Percentiles rank a stretch among this genome's conserved stretches.
These are phyloP conservation scores for Allium sativum DNA, from an alignment of 106 monocot genomes.

Conservation along the genomic window DNA sequence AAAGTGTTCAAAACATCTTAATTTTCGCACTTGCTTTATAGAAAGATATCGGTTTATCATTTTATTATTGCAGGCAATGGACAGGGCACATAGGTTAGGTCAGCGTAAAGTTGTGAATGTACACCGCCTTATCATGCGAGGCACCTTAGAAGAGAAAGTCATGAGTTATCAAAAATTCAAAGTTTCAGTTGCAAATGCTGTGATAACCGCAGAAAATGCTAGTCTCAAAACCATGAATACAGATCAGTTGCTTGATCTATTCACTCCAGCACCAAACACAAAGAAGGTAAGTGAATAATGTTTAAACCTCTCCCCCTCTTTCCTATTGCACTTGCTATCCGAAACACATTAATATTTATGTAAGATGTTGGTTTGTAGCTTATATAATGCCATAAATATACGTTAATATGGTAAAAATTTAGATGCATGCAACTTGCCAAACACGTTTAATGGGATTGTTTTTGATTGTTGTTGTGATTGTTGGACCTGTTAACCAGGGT, in stretches of 20 bases:
- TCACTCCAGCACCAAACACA: slow-evolving; percentile 37
- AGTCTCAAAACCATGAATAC: slow-evolving; percentile 98
- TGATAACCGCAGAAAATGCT: slow-evolving; percentile 85
- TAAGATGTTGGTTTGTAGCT: too few species aligned
- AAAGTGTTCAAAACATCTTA: neutral
- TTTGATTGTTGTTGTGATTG: neutral
- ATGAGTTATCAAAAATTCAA: slow-evolving; percentile 96
- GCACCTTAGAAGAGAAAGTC: slow-evolving; percentile 93
- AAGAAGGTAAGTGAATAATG: slow-evolving; percentile 34
- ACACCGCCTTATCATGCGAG: slow-evolving; percentile 97
- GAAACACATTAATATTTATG: too few species aligned
- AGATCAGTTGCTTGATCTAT: slow-evolving; percentile 86
- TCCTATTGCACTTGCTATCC: neutral
- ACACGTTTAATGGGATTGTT: neutral
- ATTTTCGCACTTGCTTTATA: neutral
- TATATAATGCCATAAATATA: neutral
- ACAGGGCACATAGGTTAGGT: slow-evolving; percentile 85
- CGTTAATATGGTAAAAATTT: neutral
- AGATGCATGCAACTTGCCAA: neutral
- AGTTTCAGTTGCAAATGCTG: slow-evolving; percentile 73
- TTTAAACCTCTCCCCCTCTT: neutral
- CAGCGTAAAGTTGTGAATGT: slow-evolving; percentile 95
- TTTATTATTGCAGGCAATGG: slow-evolving; percentile 76
- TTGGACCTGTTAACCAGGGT: slow-evolving; percentile 19
- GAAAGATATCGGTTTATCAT: too few species aligned